These are phyloP conservation scores for Wickerhamiella hasegawae DNA, from an alignment of 805 yeast species.

Conservation along the genomic window DNA sequence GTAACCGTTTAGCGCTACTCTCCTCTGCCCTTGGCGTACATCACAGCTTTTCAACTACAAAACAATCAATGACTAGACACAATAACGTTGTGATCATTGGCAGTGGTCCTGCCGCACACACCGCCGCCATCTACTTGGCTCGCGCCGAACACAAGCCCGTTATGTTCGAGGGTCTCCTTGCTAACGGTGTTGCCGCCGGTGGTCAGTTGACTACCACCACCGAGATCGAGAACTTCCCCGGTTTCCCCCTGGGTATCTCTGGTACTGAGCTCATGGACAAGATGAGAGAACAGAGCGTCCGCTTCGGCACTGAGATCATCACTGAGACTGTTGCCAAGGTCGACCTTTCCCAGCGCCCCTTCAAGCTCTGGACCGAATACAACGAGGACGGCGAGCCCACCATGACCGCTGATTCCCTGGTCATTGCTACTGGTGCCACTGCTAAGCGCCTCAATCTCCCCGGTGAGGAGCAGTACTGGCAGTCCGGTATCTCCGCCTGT, in stretches of 20 bases:
- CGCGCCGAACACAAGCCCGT: conserved; percentile 94
- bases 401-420: conserved; percentile 73
- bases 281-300: conserved; percentile 76
- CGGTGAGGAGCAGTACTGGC: conserved; percentile 98
- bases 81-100: conserved; percentile 33
- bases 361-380: conserved; percentile 94
- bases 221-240: conserved; percentile 97
- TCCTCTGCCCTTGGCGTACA: conserved; percentile 8
- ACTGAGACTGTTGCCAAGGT: conserved; percentile 92
- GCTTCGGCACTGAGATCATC: conserved; percentile 85
- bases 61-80: conserved; percentile 12
- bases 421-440: conserved; percentile 95
- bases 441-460: conserved; percentile 89
- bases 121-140: conserved; percentile 93
- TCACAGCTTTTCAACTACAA: conserved; percentile 3
- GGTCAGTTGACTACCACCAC: conserved; percentile 98
- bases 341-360: conserved; percentile 76
- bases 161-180: conserved; percentile 88
- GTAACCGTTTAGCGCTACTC: conserved; percentile 9
- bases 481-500: conserved; percentile 97
- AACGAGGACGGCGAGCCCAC: conserved; percentile 82
- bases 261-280: conserved; percentile 84
- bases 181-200: conserved; percentile 97
- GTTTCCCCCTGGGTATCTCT: conserved; percentile 84
- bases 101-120: conserved; percentile 98